Evolutionary conservation across 2,329 filamentous ascomycete species (phyloP), one percentile per base, ranked within the genome.

Genomic region (Colletotrichum sp.): DNA sequence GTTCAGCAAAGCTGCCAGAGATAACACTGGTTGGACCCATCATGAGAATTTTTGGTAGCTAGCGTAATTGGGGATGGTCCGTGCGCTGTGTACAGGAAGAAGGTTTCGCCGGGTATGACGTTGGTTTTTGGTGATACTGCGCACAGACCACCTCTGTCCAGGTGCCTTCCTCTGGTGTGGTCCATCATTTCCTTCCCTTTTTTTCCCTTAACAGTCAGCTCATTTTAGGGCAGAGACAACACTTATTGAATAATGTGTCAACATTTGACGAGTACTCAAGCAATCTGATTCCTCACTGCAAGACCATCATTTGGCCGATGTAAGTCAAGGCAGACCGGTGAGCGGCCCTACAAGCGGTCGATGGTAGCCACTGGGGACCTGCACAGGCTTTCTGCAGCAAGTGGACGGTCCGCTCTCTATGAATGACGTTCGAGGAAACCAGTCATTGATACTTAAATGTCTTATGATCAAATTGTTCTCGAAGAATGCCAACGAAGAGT

Each of bases 41-140:
- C 70, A 75, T 75, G 73, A 75, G 73, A 75, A 75, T 68, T 75
- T 75, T 75, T 75, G 73, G 73, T 60, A 59, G 70, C 63, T 75
- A 72, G 73, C 69, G 73, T 72, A 15, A 34, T 44, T 63, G 28
- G 7, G 1, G 7, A 1, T 73, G 73, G 57, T 73, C 73, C 64
- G 64, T 73, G 73, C 73, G 32, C 8, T 8, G 7, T 0, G 0
- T 19, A 9, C 7, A 5, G 32, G 73, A 71, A 75, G 48, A 9
- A 75, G 12, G 6, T 32, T 68, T 75, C n/a, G 19, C n/a, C 73
- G 70, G 73, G 13, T 6, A 75, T 69, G 70, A 75, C 73, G 70
- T 73, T 72, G 12, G 39, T 44, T 22, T n/a, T 22, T 15, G 25
- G 27, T 55, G 11, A 22, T 5, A 3, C 2, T 2, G 39, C n/a